Evolutionary conservation across 2,329 filamentous ascomycete genomes (phyloP).

Genomic region (Pseudocercospora pini-densiflorae): DNA sequence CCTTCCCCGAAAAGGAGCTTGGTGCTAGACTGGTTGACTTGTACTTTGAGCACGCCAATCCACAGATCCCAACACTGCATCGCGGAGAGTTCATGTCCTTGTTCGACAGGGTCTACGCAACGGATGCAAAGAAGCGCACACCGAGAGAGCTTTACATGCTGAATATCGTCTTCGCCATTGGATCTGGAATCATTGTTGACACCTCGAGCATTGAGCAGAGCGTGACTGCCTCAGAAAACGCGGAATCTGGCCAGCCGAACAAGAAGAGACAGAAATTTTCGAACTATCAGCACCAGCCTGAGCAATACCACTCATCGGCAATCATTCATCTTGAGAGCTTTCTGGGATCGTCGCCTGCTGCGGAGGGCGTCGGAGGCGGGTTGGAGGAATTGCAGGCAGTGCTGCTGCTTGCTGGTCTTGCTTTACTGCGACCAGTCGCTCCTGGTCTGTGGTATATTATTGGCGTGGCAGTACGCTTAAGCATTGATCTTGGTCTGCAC

Average conservation of each 20-base stretch:
- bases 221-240: slow-evolving; percentile 39
- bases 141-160: slow-evolving; percentile 88
- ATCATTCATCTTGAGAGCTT: slow-evolving; percentile 91
- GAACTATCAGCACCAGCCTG: slow-evolving; percentile 70
- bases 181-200: slow-evolving; percentile 86
- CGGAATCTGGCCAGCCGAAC: slow-evolving; percentile 34
- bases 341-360: slow-evolving; percentile 66
- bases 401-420: slow-evolving; percentile 86
- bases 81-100: slow-evolving; percentile 86
- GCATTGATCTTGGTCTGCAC: slow-evolving; percentile 88
- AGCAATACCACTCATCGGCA: slow-evolving; percentile 94
- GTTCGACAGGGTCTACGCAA: slow-evolving; percentile 79
- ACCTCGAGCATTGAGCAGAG: slow-evolving; percentile 42
- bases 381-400: slow-evolving; percentile 95
- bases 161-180: slow-evolving; percentile 97
- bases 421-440: slow-evolving; percentile 85
- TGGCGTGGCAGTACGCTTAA: slow-evolving; percentile 86
- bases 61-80: slow-evolving; percentile 92
- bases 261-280: slow-evolving; percentile 56
- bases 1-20: slow-evolving; percentile 79
- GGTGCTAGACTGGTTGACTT: slow-evolving; percentile 74
- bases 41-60: slow-evolving; percentile 96
- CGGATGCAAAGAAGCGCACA: slow-evolving; percentile 68
- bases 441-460: slow-evolving; percentile 98
- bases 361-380: slow-evolving; percentile 78